These are phyloP conservation scores for Tuber umbilicatum DNA, from an alignment of 495 filamentous ascomycete genomes.

Conservation along the genomic window DNA sequence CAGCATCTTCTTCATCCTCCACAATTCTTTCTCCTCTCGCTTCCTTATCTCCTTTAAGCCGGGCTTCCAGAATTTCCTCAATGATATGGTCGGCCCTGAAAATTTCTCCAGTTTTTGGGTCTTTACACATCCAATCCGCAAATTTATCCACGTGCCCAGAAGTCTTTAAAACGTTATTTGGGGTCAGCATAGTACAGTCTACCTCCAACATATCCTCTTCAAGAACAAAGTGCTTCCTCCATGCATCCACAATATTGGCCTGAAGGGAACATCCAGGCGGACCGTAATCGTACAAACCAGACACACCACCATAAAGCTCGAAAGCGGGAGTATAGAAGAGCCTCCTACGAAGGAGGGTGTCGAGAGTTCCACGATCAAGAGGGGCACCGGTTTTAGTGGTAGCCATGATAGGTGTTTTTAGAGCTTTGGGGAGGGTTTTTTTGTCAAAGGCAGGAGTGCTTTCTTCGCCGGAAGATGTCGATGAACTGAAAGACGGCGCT, in stretches of 20 bases:
- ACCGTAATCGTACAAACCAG: conserved; percentile 80
- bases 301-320: conserved; percentile 84
- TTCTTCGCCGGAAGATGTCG: neutral
- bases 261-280: conserved; percentile 72
- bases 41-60: conserved; percentile 74
- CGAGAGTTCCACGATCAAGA: conserved; percentile 71
- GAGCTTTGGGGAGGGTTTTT: conserved; percentile 27
- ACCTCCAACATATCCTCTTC: conserved; percentile 91
- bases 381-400: conserved; percentile 83
- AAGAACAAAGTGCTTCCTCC: conserved; percentile 86
- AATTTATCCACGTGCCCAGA: conserved; percentile 97
- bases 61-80: conserved; percentile 78
- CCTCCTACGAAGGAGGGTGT: conserved; percentile 76
- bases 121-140: conserved; percentile 99
- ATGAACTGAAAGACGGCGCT: neutral
- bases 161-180: conserved; percentile 87
- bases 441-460: neutral
- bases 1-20: conserved; percentile 55
- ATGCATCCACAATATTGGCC: conserved; percentile 80
- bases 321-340: conserved; percentile 93
- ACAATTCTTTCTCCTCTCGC: conserved; percentile 65
- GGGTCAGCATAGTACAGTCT: conserved; percentile 78
- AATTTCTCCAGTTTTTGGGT: conserved; percentile 94
- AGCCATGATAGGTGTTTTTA: conserved; percentile 46
- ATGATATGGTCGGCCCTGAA: conserved; percentile 93